Base-by-base conservation (phyloP, 2,329 filamentous ascomycete species). In the Neonectria sp. region DNA sequence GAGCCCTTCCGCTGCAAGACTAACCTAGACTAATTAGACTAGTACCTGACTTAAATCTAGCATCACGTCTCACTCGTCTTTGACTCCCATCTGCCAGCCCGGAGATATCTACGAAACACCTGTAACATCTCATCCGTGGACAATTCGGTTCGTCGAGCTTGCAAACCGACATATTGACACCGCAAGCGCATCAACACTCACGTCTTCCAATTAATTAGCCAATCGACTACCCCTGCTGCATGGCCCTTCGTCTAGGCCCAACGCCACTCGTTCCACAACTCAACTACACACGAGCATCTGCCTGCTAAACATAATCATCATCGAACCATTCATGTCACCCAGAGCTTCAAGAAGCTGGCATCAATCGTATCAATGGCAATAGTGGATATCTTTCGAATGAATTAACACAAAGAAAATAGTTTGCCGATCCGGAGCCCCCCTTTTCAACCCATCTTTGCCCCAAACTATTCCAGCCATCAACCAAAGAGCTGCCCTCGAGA, bases 351-450 rank as follows among this genome's bases (percentile, higher is more conserved):
- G 5, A 53, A 11, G 33, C 11, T 8, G 12, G n/a, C 29, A 25
- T 17, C 25, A 37, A 51, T 8, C 6, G n/a, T n/a, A 25, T 17
- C 25, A 37, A 51, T n/a, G 6, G 15, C 15, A 40, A 49, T 24
- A 24, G n/a, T 52, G 63, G 63, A 63, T 63, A 66, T 66, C 63
- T 62, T 56, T 66, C 46, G 37, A 68, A 51, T 68, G 65, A 66
- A 68, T 68, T 65, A 65, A 65, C 57, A 55, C 61, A 57, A 60
- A 37, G 55, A 60, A 63, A 55, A 57, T 57, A 55, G 27, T 58
- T 57, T 60, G 31, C 51, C 51, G 51, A 61, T 55, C 55, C 55
- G 56, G 40, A 52, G 46, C 55, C 27, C 51, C 51, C 57, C 57
- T 56, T 65, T 65, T 60, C 56, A 60, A 56, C 45, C 45, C 37